Evolutionary conservation across 2,329 filamentous ascomycete genomes (phyloP).

Genomic region (Paradendryphiella salina): DNA sequence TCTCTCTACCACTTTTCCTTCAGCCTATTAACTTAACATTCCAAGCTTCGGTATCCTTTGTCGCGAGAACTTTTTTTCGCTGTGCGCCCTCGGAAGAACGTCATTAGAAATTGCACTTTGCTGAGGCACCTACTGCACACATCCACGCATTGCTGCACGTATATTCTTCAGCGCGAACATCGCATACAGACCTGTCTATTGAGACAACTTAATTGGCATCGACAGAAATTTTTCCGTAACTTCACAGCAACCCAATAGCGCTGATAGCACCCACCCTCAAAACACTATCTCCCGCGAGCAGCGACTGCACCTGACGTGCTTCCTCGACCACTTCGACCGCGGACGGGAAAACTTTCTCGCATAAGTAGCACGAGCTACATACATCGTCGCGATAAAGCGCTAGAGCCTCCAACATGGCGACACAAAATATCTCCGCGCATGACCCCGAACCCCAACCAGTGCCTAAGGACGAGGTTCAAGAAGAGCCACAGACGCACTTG

Average conservation of each 20-base stretch:
- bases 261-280: background rate
- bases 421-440: conserved; percentile 34
- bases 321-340: conserved; percentile 14
- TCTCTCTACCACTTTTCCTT: conserved; percentile 19
- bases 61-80: conserved; percentile 21
- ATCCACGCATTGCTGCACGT: conserved; percentile 5
- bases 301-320: conserved; percentile 18
- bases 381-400: background rate
- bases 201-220: conserved; percentile 3
- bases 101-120: conserved; percentile 17
- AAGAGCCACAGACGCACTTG: conserved; percentile 30
- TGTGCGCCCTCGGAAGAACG: conserved; percentile 23
- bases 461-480: conserved; percentile 35
- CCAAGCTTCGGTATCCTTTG: conserved; percentile 22
- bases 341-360: conserved; percentile 23
- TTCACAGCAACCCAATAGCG: background rate
- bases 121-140: conserved; percentile 4
- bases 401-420: conserved; percentile 26
- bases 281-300: conserved; percentile 5
- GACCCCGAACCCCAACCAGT: conserved; percentile 38
- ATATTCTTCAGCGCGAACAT: conserved; percentile 1
- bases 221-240: conserved; percentile 10
- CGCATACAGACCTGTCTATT: conserved; percentile 1
- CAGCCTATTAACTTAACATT: conserved; percentile 16
- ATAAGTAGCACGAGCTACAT: conserved; percentile 5